Percentiles rank a stretch among this genome's conserved stretches.
phyloP scores from a whole-genome alignment of 1,284 basidiomycete species.

The Tilletia caries region DNA sequence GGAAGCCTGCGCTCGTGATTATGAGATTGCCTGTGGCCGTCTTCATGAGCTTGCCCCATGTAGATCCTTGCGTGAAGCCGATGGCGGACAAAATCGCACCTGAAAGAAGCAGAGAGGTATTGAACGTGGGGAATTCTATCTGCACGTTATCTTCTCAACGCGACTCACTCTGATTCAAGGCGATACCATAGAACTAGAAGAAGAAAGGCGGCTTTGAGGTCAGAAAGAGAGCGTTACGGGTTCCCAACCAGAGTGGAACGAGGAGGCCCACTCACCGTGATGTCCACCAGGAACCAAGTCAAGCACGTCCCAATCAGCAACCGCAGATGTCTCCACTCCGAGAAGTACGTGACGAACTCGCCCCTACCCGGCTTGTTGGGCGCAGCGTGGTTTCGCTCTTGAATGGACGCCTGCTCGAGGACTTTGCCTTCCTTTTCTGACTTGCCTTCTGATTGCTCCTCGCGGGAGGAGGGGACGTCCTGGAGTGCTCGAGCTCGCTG shows the following conservation, averaged over 20 bases:
- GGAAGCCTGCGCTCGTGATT: conserved; percentile 39
- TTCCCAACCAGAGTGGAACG: neutral
- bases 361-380: conserved; percentile 9
- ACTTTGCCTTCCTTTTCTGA: conserved; percentile 57
- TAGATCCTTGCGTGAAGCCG: conserved; percentile 58
- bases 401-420: conserved; percentile 56
- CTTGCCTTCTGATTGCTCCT: conserved; percentile 57
- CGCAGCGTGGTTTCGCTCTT: conserved; percentile 23
- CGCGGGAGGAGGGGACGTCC: conserved; percentile 37
- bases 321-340: conserved; percentile 21
- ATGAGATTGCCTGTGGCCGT: conserved; percentile 56
- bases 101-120: conserved; percentile 27
- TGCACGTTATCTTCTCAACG: neutral
- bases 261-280: conserved; percentile 48
- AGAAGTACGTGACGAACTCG: conserved; percentile 19
- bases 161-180: conserved; percentile 64
- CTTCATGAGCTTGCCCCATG: conserved; percentile 59
- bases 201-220: too few species aligned
- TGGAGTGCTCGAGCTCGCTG: conserved; percentile 74
- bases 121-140: too few species aligned
- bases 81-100: conserved; percentile 66
- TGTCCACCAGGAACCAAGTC: conserved; percentile 57
- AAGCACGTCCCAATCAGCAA: conserved; percentile 22
- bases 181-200: conserved; percentile 66
- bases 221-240: too few species aligned